A percentile compares a stretch with the other conserved stretches of the same genome.
These are phyloP conservation scores for Phytophthora melonis DNA, from an alignment of 352 stramenopile species.

Conservation along the genomic window DNA sequence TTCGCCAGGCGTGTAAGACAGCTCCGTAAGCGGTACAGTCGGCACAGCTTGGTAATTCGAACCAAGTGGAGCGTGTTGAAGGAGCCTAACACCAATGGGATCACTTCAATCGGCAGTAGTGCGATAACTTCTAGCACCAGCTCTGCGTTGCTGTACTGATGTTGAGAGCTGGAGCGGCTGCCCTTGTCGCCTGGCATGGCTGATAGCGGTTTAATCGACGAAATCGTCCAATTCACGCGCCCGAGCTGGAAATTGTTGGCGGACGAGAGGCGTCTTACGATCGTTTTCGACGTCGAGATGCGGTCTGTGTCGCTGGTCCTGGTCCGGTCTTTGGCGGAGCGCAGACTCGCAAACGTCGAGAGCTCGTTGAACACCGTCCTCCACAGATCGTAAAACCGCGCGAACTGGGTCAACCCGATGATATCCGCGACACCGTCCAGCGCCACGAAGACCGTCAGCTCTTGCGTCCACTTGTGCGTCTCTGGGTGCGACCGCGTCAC, in stretches of 20 bases:
- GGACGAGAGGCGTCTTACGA: slow-evolving; percentile 12
- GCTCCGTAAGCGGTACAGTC: slow-evolving; percentile 49
- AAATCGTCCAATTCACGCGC: slow-evolving; percentile 59
- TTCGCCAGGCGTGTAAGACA: slow-evolving; percentile 54
- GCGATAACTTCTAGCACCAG: slow-evolving; percentile 62
- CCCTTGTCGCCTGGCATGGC: slow-evolving; percentile 30
- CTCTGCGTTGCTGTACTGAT: slow-evolving; percentile 35
- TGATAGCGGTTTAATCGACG: slow-evolving; percentile 39
- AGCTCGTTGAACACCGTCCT: slow-evolving; percentile 55
- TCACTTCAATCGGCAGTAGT: slow-evolving; percentile 58
- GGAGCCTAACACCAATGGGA: slow-evolving; percentile 36
- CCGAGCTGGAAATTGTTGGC: slow-evolving; percentile 15
- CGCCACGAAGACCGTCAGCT: slow-evolving; percentile 48
- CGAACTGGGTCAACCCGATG: slow-evolving; percentile 57
- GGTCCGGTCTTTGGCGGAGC: slow-evolving; percentile 47
- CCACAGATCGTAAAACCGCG: slow-evolving; percentile 51
- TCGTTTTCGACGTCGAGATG: neutral
- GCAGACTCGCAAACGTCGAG: slow-evolving; percentile 49
- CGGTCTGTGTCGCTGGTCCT: slow-evolving; percentile 39
- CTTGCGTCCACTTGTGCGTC: slow-evolving; percentile 44
- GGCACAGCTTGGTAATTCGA: slow-evolving; percentile 65
- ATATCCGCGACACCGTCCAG: slow-evolving; percentile 56
- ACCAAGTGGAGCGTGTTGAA: slow-evolving; percentile 68
- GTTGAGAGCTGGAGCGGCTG: slow-evolving; percentile 3
- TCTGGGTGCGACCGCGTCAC: neutral